phyloP scores from a whole-genome alignment of 129 eudicot genomes.

The Lactuca saligna region DNA sequence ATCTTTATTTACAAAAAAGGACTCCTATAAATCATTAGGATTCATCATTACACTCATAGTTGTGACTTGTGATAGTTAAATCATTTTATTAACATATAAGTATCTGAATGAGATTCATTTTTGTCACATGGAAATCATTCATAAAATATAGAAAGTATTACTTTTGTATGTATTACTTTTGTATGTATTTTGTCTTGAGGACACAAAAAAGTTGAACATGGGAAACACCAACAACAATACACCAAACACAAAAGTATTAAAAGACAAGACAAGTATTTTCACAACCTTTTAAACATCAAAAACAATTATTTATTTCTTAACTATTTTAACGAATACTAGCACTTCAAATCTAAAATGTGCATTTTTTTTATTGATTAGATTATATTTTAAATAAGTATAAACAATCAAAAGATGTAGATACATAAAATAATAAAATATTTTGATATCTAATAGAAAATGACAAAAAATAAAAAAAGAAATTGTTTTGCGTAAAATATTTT shows the following conservation, averaged over 20 bases:
- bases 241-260: slow-evolving; percentile 32
- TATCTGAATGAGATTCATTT: not conserved
- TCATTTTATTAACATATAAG: not conserved
- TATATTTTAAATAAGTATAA: no score
- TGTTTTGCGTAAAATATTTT: no score
- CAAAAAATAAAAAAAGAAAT: no score
- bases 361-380: not conserved
- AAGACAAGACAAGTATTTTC: slow-evolving; percentile 25
- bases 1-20: no score
- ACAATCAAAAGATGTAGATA: not conserved
- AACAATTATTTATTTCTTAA: not conserved
- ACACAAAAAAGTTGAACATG: slow-evolving; percentile 24
- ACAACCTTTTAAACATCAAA: slow-evolving; percentile 2
- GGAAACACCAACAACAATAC: slow-evolving; percentile 17
- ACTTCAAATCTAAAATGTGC: not conserved
- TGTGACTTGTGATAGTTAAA: no score
- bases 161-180: slow-evolving; percentile 6
- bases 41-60: no score
- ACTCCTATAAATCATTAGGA: no score
- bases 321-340: not conserved
- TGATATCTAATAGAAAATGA: no score
- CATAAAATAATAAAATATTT: no score
- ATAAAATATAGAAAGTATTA: not conserved
- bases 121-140: not conserved
- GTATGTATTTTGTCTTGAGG: slow-evolving; percentile 26